These are phyloP conservation scores for Thermothelomyces thermophilus DNA, from an alignment of 2,329 filamentous ascomycete genomes.

Conservation along the genomic window DNA sequence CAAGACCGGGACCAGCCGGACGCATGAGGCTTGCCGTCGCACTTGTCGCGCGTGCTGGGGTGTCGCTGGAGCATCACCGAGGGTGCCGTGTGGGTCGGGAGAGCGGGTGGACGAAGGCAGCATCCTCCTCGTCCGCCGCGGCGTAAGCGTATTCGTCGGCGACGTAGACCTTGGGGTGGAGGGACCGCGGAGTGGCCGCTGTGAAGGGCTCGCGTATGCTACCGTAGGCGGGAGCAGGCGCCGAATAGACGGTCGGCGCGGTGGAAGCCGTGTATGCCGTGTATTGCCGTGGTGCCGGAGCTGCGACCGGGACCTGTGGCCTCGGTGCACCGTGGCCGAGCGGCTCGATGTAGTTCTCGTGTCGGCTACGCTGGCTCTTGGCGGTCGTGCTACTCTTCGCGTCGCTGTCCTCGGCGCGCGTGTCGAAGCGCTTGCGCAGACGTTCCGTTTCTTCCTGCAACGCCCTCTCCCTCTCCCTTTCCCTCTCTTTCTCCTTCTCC, in stretches of 20 bases:
- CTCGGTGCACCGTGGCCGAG: slow-evolving; percentile 24
- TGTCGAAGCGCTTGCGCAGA: slow-evolving; percentile 29
- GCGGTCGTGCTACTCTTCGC: slow-evolving; percentile 24
- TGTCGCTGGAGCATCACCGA: slow-evolving; percentile 12
- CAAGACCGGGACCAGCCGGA: slow-evolving; percentile 15
- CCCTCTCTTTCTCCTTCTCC: slow-evolving; percentile 11
- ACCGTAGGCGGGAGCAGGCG: slow-evolving; percentile 9
- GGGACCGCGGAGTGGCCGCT: slow-evolving; percentile 16
- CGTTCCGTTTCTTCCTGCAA: slow-evolving; percentile 20
- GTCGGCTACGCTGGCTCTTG: slow-evolving; percentile 21
- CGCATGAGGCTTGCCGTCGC: slow-evolving; percentile 1
- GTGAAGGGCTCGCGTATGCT: slow-evolving; percentile 20
- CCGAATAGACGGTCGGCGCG: slow-evolving; percentile 7
- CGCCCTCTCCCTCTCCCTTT: slow-evolving; percentile 13
- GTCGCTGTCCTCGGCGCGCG: slow-evolving; percentile 26
- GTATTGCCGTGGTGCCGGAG: slow-evolving; percentile 17
- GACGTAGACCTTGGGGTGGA: slow-evolving; percentile 22
- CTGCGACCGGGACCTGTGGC: slow-evolving; percentile 11
- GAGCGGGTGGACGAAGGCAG: slow-evolving; percentile 11
- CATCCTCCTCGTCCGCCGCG: slow-evolving; percentile 19
- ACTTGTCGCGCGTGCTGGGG: background rate
- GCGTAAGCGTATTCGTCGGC: slow-evolving; percentile 15
- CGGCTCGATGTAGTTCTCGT: slow-evolving; percentile 29
- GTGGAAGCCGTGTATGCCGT: slow-evolving; percentile 10
- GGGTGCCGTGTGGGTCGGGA: slow-evolving; percentile 12